Evolutionary conservation across 768 basidiomycete genomes (phyloP).

Genomic region (Leccinellum rugosiceps): DNA sequence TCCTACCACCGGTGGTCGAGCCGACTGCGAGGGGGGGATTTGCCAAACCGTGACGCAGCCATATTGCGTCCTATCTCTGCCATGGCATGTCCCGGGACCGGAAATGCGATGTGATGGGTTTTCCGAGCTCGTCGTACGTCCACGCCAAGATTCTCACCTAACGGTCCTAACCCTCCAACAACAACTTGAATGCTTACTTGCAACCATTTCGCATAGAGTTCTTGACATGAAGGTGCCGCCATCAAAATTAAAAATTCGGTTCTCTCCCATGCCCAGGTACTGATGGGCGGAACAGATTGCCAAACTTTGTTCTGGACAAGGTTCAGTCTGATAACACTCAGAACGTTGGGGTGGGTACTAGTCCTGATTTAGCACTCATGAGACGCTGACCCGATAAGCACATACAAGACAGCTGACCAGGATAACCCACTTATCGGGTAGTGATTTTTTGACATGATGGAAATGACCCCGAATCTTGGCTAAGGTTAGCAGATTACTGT

Average conservation of each 20-base stretch:
- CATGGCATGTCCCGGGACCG: not conserved
- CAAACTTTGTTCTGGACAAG: slow-evolving; percentile 10
- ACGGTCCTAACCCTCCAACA: too few relatives aligned
- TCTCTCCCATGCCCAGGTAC: slow-evolving; percentile 9
- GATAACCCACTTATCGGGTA: slow-evolving; percentile 20
- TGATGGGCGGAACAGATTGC: slow-evolving; percentile 13
- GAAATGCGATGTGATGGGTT: not conserved
- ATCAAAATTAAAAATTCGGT: slow-evolving; percentile 14
- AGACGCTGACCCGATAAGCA: slow-evolving; percentile 18
- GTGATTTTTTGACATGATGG: slow-evolving; percentile 8
- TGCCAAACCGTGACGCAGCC: not conserved
- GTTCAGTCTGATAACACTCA: slow-evolving; percentile 15
- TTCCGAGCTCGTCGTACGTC: not conserved
- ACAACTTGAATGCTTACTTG: slow-evolving; percentile 6
- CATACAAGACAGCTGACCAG: slow-evolving; percentile 23
- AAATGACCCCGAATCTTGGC: not conserved
- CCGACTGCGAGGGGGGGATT: not conserved
- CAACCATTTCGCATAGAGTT: not conserved
- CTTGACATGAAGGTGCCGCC: not conserved
- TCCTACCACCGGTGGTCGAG: not conserved
- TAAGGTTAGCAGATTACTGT: slow-evolving; percentile 14
- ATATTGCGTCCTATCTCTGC: not conserved
- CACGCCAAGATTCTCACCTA: not conserved
- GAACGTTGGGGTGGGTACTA: slow-evolving; percentile 8
- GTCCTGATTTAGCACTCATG: slow-evolving; percentile 9